Conservation (phyloP, 1,284 basidiomycete genomes). For the Fomitiporia mediterranea region DNA sequence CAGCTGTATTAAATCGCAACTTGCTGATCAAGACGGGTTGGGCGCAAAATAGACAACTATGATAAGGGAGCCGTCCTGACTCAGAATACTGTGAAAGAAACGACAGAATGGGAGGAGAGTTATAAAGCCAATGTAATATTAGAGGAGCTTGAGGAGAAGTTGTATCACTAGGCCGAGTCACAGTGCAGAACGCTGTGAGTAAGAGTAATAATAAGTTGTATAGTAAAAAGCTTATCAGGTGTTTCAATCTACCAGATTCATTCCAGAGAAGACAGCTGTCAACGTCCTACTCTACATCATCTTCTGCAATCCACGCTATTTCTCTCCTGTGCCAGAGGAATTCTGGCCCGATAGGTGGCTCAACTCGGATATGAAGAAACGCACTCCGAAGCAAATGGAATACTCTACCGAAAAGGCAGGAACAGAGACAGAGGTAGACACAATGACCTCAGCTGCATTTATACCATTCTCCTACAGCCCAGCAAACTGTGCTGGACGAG, state of each 20-base stretch:
- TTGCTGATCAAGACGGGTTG: constrained; percentile 83
- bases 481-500: constrained; percentile 33
- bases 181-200: constrained; percentile 64
- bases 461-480: constrained; percentile 34
- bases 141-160: constrained; percentile 91
- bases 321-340: constrained; percentile 34
- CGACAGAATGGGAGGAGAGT: constrained; percentile 87
- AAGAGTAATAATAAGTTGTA: constrained; percentile 83
- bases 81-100: constrained; percentile 84
- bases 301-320: constrained; percentile 40
- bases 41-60: constrained; percentile 81
- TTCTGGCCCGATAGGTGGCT: constrained; percentile 44
- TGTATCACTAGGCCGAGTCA: no score
- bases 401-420: not conserved
- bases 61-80: constrained; percentile 91
- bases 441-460: constrained; percentile 37
- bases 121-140: constrained; percentile 71
- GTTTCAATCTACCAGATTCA: constrained; percentile 33
- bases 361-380: not conserved
- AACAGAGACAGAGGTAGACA: no score
- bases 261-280: constrained; percentile 46
- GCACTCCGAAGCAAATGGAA: not conserved
- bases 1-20: constrained; percentile 83
- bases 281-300: constrained; percentile 44
- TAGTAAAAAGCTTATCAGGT: no score